Evolutionary conservation across 805 yeast species (phyloP), one percentile per base, ranked within the genome.

Genomic region (Wickerhamiella dianesei): DNA sequence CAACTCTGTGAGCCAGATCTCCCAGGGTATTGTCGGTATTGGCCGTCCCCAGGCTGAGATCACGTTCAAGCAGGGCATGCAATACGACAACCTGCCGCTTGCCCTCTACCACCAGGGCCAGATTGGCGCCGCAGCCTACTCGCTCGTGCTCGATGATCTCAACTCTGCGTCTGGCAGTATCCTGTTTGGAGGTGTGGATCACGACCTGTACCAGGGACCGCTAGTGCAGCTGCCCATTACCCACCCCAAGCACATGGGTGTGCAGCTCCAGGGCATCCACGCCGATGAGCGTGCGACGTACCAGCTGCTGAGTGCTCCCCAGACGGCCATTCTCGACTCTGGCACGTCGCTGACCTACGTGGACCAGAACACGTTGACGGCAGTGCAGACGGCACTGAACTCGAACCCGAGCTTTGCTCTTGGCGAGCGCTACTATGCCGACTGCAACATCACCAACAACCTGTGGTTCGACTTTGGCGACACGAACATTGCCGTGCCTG

Each of bases 81-180:
- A 46, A 46, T 84, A 84, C 62, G 69, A 73, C 46, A 84, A 85
- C 61, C 64, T 84, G 48, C 95, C 95, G 0, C 53, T 69, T 46
- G 72, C 73, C 49, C 62, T 85, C 67, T 77, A 71, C 44, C 58
- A 65, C 29, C 72, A 73, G 46, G 92, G 92, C 0, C 58, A 72
- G 35, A 82, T 78, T 55, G 62, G 72, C 44, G 69, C 73, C 41
- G 71, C 71, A 20, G 76, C 77, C 2, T 84, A 81, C 61, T 82
- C 92, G 1, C 63, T 84, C 37, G 81, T 68, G 54, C 67, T 84
- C 57, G 71, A 77, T 54, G 64, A 65, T 3, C 50, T 62, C 36
- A 58, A 63, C 45, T 56, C 65, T 29, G 49, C 54, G 4, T 51
- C 67, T 2, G 88, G 87, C 4, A 64, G 71, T 21, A 65, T 76